Percentiles rank a stretch among this genome's conserved stretches.
These are phyloP conservation scores for Exophiala viscosa DNA, from an alignment of 2,329 filamentous ascomycete species.

Conservation along the genomic window DNA sequence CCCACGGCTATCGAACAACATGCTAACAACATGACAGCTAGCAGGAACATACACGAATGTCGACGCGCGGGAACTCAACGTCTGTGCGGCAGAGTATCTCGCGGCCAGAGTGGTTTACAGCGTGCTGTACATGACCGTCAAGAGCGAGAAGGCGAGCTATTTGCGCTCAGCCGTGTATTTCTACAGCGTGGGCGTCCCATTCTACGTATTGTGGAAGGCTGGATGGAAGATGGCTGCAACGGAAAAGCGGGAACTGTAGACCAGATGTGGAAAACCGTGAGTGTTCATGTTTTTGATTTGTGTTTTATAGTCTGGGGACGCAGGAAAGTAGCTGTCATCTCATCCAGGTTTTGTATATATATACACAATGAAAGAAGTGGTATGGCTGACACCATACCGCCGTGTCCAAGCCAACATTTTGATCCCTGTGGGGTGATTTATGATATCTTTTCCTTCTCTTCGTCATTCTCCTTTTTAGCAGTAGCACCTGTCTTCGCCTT, in stretches of 20 bases:
- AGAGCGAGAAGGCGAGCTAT: slow-evolving; percentile 34
- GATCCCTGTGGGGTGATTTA: neutral
- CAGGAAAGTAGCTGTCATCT: slow-evolving; percentile 28
- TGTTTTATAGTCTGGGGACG: slow-evolving; percentile 8
- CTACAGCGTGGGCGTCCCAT: slow-evolving; percentile 34
- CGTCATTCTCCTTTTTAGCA: slow-evolving; percentile 2
- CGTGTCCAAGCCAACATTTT: neutral
- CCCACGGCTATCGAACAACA: neutral
- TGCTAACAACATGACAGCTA: slow-evolving; percentile 20
- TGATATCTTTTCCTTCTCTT: slow-evolving; percentile 7
- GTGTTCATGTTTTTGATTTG: neutral
- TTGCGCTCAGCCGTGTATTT: slow-evolving; percentile 34
- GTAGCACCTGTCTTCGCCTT: slow-evolving; percentile 31
- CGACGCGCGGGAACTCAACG: slow-evolving; percentile 32
- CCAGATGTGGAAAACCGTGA: too few relatives aligned
- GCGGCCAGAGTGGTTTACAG: slow-evolving; percentile 34
- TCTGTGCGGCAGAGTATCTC: slow-evolving; percentile 34
- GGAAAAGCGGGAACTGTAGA: neutral
- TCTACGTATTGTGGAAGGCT: slow-evolving; percentile 34
- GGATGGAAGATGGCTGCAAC: slow-evolving; percentile 22
- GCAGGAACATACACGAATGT: slow-evolving; percentile 35
- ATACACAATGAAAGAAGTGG: slow-evolving; percentile 9
- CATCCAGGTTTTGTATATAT: slow-evolving; percentile 3
- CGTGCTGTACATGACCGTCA: slow-evolving; percentile 34
- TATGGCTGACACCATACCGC: neutral